Evolutionary conservation across 2,329 filamentous ascomycete genomes (phyloP), one percentile per base, ranked within the genome.

Genomic region (Sclerotinia borealis): DNA sequence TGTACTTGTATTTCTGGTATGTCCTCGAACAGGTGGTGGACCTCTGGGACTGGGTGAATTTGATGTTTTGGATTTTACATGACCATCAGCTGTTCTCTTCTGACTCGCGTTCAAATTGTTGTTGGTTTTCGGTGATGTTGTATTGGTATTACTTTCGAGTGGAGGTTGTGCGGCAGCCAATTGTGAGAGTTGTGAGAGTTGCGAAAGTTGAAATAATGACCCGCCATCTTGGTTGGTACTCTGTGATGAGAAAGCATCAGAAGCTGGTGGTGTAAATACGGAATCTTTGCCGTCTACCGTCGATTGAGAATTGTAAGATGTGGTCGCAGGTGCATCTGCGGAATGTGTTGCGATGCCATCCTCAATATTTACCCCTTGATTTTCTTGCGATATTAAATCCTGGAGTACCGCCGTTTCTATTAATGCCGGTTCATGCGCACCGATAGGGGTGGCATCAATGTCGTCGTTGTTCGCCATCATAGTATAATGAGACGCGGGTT

Each of bases 41-140:
- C 29, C 59, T 49, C 58, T 64, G 22, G 70, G 67, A 60, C 66
- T 75, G 29, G 78, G 78, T 48, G 81, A 86, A 54, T 74, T 76
- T 66, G 76, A 80, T 11, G 10, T 22, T 9, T 77, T 76, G 67
- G 80, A 75, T 76, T 92, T 96, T 63, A 92, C 80, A 56, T 85
- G 79, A 48, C 91, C 92, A 72, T 90, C 88, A 39, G 90, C 90
- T 71, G 85, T 93, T 68, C 92, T 83, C 77, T 96, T 96, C 66
- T 85, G 84, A 22, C 83, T 80, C 39, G 71, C 72, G 58, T 69
- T 70, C 19, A 69, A 63, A 59, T 67, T 52, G 55, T 70, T 67
- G 31, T 59, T 45, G 37, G 69, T 49, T 39, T 55, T 71, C 31
- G 68, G 65, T 55, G 68, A 68, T 56, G 66, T 65, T 27, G 65